phyloP scores from a whole-genome alignment of 2,329 filamentous ascomycete species.

The Bipolaris gigantea region DNA sequence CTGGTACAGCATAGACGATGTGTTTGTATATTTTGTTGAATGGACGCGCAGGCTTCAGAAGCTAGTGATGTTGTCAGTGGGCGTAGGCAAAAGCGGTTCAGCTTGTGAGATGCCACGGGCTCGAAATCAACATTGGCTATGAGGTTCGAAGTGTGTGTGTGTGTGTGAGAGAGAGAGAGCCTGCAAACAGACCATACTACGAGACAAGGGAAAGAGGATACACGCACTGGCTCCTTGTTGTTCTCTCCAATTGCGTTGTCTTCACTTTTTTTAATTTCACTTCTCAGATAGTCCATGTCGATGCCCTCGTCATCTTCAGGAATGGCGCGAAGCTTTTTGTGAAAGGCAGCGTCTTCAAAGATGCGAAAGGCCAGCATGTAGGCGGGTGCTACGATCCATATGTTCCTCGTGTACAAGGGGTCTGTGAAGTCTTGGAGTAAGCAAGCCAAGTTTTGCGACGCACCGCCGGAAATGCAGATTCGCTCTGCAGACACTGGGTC shows the following conservation, averaged over 20 bases:
- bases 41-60: conserved; percentile 60
- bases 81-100: neutral
- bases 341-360: conserved; percentile 78
- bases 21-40: conserved; percentile 81
- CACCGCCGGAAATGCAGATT: conserved; percentile 82
- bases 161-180: neutral
- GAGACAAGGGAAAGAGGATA: neutral
- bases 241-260: conserved; percentile 42
- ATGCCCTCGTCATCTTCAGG: conserved; percentile 79
- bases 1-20: conserved; percentile 84
- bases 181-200: neutral
- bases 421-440: conserved; percentile 81
- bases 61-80: conserved; percentile 41
- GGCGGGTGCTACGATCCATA: conserved; percentile 81
- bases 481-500: conserved; percentile 56
- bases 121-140: neutral
- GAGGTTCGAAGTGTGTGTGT: too few relatives aligned
- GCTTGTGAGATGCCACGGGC: neutral
- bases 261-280: conserved; percentile 56
- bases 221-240: conserved; percentile 50
- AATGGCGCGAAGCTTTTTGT: conserved; percentile 65
- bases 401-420: conserved; percentile 68
- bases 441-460: conserved; percentile 78
- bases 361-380: conserved; percentile 87
- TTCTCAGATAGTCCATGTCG: conserved; percentile 64